A percentile compares a stretch with the other conserved stretches of the same genome.
These are phyloP conservation scores for Microthlaspi erraticum DNA, from an alignment of 345 rosid genomes.

Conservation along the genomic window DNA sequence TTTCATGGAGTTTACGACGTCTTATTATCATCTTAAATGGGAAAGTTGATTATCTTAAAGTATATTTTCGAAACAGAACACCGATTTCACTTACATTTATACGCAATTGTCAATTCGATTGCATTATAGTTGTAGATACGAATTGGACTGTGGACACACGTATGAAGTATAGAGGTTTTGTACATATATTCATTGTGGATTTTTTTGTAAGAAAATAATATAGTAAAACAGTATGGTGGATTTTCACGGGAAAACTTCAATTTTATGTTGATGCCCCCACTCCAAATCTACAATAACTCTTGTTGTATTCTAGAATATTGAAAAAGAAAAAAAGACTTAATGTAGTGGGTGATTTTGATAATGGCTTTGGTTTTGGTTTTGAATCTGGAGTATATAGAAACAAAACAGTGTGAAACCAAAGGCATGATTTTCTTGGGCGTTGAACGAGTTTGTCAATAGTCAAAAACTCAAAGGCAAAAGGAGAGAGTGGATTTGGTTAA, in stretches of 20 bases:
- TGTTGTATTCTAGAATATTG: no score
- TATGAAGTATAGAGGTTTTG: no score
- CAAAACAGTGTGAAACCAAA: conserved; percentile 39
- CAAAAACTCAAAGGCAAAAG: conserved; percentile 33
- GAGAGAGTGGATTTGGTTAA: conserved; percentile 43
- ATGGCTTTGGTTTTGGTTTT: conserved; percentile 36
- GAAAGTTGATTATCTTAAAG: no score
- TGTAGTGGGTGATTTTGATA: conserved; percentile 36
- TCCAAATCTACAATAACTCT: no score
- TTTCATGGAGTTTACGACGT: neutral
- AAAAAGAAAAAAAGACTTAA: neutral
- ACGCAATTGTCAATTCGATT: no score
- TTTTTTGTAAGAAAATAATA: no score
- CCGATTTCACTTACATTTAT: no score
- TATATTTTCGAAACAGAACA: no score
- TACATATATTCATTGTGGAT: no score
- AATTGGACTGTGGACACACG: no score
- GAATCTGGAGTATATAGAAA: no score
- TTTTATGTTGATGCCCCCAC: conserved; percentile 18
- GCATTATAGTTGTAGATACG: no score
- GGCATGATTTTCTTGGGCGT: conserved; percentile 40
- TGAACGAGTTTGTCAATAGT: conserved; percentile 42
- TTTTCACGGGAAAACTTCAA: neutral
- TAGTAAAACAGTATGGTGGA: neutral
- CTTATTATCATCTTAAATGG: neutral